A percentile compares a stretch with the other conserved stretches of the same genome.
These are phyloP conservation scores for Amoeboaphelidium protococcarum DNA, from an alignment of 371 early-diverging fungal species.

Conservation along the genomic window DNA sequence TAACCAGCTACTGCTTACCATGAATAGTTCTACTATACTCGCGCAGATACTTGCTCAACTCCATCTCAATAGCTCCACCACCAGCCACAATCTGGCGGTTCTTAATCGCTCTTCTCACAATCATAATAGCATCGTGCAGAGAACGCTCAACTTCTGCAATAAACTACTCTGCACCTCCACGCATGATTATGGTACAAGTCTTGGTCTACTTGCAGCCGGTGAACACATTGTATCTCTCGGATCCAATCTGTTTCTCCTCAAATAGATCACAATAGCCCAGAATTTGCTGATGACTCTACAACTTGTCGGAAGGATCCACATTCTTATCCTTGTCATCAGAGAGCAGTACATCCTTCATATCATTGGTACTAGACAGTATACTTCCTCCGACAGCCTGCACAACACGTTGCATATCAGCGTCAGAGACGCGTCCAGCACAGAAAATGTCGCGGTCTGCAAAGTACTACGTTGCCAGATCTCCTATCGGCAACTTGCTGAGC, in stretches of 20 bases:
- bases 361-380: conserved; percentile 70
- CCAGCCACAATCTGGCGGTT: conserved; percentile 88
- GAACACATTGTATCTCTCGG: conserved; percentile 94
- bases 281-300: too few species aligned
- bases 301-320: neutral
- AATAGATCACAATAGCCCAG: conserved; percentile 73
- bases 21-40: conserved; percentile 68
- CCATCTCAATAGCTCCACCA: conserved; percentile 97
- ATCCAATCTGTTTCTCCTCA: conserved; percentile 96
- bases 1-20: conserved; percentile 89
- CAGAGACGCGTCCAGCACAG: conserved; percentile 95
- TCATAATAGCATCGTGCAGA: conserved; percentile 98
- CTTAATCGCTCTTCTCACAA: conserved; percentile 86
- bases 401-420: conserved; percentile 78
- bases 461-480: conserved; percentile 99
- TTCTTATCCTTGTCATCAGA: neutral
- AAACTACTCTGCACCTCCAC: conserved; percentile 98
- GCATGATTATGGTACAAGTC: conserved; percentile 86
- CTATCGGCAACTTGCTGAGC: conserved; percentile 93
- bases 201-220: conserved; percentile 64
- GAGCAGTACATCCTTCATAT: conserved; percentile 43
- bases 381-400: conserved; percentile 86
- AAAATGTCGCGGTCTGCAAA: conserved; percentile 99
- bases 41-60: conserved; percentile 76
- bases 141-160: conserved; percentile 98